Evolutionary conservation across 1,284 basidiomycete genomes (phyloP), one percentile per base, ranked within the genome.

Genomic region (Fomitopsis schrenkii): DNA sequence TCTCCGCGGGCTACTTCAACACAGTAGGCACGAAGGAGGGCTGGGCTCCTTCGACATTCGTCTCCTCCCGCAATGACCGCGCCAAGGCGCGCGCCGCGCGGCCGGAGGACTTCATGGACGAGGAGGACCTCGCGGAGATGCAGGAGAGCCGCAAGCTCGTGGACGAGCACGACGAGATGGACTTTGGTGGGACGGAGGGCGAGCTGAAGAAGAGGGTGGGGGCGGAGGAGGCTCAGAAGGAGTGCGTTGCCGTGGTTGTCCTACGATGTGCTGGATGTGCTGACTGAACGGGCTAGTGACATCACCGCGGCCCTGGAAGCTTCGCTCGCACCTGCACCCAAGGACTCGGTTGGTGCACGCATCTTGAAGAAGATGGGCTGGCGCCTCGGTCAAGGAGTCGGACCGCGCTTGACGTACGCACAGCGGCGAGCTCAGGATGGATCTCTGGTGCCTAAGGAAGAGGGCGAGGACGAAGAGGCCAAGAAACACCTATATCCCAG

Each of bases 91-190:
- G 83, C 68, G 73, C 73, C 0, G 76, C 80, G 17, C 82, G 84
- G 12, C 87, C 91, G 0, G 94, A 98, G 72, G 97, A 98, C 73
- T 98, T 95, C 74, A 99, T 99, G 97, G 97, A 99, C 76, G 97
- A 98, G 50, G 97, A 99, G 76, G 97, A 98, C 74, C 77, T 97
- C n/a, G 85, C 88, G 42, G 93, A 93, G 64, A 74, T 91, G 63
- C 84, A 82, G 44, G 91, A 93, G 55, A 85, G 84, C 66, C 81
- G 88, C 65, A 85, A 85, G 52, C 74, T 97, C 9, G 83, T 91
- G 4, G 90, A 93, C 70, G 87, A 85, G n/a, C 84, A 85, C 22
- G 88, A 91, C 40, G 83, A 87, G 75, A 91, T 86, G 84, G 86
- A 91, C 61, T 73, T 89, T 19, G 86, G 81, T 8, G 84, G 83